Evolutionary conservation across 257 asterid genomes (phyloP).

Genomic region (Agastache rugosa): DNA sequence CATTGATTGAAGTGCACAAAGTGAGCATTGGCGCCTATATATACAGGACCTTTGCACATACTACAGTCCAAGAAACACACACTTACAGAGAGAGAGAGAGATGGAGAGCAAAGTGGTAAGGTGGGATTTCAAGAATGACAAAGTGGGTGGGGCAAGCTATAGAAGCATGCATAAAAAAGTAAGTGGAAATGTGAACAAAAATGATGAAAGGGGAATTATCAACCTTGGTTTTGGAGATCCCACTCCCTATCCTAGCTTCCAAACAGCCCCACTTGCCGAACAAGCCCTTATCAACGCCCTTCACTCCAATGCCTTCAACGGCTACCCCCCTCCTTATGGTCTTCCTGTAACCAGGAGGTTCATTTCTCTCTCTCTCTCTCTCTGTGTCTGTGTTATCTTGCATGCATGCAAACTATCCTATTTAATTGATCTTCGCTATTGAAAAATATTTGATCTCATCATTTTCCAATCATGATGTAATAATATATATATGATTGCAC

Average conservation of each 20-base stretch:
- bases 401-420: no score
- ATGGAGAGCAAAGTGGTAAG: conserved; percentile 37
- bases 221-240: conserved; percentile 80
- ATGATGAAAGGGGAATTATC: conserved; percentile 45
- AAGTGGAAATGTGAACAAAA: conserved; percentile 36
- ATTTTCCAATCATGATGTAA: no score
- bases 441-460: no score
- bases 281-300: conserved; percentile 58
- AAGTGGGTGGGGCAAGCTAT: conserved; percentile 39
- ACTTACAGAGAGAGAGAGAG: conserved; percentile 6
- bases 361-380: background rate
- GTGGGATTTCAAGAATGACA: conserved; percentile 42
- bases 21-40: background rate
- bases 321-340: conserved; percentile 51
- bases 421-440: no score
- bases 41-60: background rate
- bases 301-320: conserved; percentile 54
- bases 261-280: conserved; percentile 52
- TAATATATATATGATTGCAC: no score
- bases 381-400: background rate
- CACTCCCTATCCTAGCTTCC: conserved; percentile 54
- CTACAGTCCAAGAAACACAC: background rate
- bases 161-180: conserved; percentile 49
- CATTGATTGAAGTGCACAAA: no score
- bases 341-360: conserved; percentile 59